Conservation (phyloP, 352 stramenopile species). For the Pythium graminicola region DNA sequence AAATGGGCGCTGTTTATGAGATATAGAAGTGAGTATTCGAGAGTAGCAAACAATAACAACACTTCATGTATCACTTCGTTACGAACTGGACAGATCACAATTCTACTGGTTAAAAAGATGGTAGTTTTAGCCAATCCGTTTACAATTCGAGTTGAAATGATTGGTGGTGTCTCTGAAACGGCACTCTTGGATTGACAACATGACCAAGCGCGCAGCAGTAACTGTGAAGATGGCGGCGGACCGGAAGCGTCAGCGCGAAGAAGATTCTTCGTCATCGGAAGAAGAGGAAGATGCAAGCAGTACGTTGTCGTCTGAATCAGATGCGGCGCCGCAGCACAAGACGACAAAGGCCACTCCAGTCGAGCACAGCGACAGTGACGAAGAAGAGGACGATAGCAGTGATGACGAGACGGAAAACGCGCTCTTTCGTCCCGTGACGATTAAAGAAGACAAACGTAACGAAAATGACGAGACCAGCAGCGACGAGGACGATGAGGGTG, state of each 20-base stretch:
- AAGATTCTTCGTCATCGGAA: slow-evolving; percentile 7
- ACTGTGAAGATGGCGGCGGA: slow-evolving; percentile 14
- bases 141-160: no score
- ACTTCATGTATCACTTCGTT: no score
- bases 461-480: slow-evolving; percentile 7
- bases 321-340: slow-evolving; percentile 8
- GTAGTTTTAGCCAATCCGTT: no score
- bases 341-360: background rate
- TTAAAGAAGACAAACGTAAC: background rate
- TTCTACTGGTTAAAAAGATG: no score
- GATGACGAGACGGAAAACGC: slow-evolving; percentile 64
- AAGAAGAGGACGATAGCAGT: slow-evolving; percentile 42
- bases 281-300: slow-evolving; percentile 3
- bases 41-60: no score
- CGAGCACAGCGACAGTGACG: slow-evolving; percentile 10
- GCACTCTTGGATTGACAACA: slow-evolving; percentile 7
- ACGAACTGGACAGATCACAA: no score
- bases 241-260: slow-evolving; percentile 35
- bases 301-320: slow-evolving; percentile 5
- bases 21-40: background rate
- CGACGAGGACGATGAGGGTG: slow-evolving; percentile 28
- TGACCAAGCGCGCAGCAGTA: slow-evolving; percentile 13
- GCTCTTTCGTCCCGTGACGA: slow-evolving; percentile 53
- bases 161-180: slow-evolving; percentile 22
- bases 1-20: background rate